A percentile compares a stretch with the other conserved stretches of the same genome.
These are phyloP conservation scores for Nevesoporus exiguus DNA, from an alignment of 768 basidiomycete genomes.

Conservation along the genomic window DNA sequence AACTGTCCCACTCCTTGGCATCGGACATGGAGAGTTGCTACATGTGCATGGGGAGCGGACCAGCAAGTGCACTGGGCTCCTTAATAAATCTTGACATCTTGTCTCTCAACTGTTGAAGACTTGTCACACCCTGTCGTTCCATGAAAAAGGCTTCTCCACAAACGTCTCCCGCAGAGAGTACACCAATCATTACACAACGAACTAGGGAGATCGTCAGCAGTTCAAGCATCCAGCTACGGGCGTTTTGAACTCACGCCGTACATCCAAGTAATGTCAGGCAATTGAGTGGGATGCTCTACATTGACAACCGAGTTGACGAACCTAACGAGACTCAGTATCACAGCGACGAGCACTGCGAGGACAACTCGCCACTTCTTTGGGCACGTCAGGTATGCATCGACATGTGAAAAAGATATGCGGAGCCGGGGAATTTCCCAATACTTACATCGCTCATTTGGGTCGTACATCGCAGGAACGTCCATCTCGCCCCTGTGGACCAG, in stretches of 20 bases:
- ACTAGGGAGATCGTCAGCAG: constrained; percentile 10
- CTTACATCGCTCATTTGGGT: constrained; percentile 73
- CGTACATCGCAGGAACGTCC: constrained; percentile 83
- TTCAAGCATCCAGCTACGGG: not conserved
- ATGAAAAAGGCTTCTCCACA: constrained; percentile 27
- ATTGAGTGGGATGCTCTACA: constrained; percentile 53
- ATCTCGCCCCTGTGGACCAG: constrained; percentile 66
- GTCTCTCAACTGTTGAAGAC: constrained; percentile 1
- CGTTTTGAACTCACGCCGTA: constrained; percentile 58
- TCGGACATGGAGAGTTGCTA: too few species aligned
- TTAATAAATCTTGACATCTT: not conserved
- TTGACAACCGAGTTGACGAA: constrained; percentile 65
- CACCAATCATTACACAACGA: constrained; percentile 26
- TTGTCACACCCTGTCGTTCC: constrained; percentile 17
- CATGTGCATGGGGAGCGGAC: too few species aligned
- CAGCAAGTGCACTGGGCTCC: not conserved
- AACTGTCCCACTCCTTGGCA: too few species aligned
- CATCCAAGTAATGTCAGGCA: constrained; percentile 76
- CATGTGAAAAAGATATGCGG: not conserved
- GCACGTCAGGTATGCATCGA: not conserved
- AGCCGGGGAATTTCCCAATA: constrained; percentile 67
- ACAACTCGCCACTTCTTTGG: constrained; percentile 79
- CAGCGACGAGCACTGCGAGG: constrained; percentile 59
- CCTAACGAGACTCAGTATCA: constrained; percentile 69
- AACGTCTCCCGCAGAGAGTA: constrained; percentile 31